Percentiles rank a stretch among this genome's conserved stretches.
Evolutionary conservation across 2,329 filamentous ascomycete species (phyloP).

Genomic region (Sarocladium brachiariae): DNA sequence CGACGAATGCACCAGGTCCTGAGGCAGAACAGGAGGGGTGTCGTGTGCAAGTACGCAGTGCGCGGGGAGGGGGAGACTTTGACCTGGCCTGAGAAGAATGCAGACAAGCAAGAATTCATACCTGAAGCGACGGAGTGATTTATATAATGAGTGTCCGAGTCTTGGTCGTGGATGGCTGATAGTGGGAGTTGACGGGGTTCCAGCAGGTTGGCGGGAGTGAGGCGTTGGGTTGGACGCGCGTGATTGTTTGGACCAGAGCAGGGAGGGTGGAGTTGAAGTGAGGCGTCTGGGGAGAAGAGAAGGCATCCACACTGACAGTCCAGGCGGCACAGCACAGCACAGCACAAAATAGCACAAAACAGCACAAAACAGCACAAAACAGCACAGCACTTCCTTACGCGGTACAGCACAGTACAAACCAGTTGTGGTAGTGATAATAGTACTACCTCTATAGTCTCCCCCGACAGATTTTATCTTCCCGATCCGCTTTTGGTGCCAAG

Average conservation of each 20-base stretch:
- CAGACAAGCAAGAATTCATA: too few species aligned
- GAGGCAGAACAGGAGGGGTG: background rate
- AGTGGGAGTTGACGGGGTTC: background rate
- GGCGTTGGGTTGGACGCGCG: constrained; percentile 1
- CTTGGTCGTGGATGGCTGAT: background rate
- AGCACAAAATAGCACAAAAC: too few species aligned
- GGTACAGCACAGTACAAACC: too few species aligned
- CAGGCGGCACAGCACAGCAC: too few species aligned
- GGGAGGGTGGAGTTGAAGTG: background rate
- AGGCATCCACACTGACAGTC: too few species aligned
- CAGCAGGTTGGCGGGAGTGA: background rate
- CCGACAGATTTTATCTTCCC: background rate
- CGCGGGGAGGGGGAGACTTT: background rate
- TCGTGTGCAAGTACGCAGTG: background rate
- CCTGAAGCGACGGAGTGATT: background rate
- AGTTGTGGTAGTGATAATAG: too few species aligned
- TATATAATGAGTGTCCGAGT: background rate
- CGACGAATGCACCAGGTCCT: background rate
- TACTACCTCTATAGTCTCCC: background rate
- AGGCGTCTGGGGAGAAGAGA: background rate
- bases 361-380: too few species aligned
- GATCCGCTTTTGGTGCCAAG: background rate
- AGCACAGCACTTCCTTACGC: too few species aligned
- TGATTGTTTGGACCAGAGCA: background rate
- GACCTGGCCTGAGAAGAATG: background rate